Evolutionary conservation across 1,284 basidiomycete species (phyloP).

Genomic region (Rhodotorula sp.): DNA sequence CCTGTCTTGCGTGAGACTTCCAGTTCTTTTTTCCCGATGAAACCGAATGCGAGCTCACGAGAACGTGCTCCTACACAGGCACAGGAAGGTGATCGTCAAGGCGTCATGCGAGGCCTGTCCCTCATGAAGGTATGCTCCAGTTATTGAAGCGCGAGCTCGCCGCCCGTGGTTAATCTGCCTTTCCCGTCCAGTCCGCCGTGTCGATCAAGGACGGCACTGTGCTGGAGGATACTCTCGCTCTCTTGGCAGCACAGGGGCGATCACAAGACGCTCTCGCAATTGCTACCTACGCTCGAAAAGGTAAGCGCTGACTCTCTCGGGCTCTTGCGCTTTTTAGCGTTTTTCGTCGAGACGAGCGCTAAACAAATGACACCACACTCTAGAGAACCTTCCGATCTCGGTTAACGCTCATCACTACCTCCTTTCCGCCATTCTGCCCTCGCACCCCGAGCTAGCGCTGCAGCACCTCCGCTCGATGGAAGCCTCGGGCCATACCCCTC

Average conservation of each 20-base stretch:
- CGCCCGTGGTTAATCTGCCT: neutral
- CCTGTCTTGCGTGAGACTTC: slow-evolving; percentile 46
- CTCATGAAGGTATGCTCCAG: slow-evolving; percentile 58
- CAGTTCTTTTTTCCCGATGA: neutral
- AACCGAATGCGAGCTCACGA: neutral
- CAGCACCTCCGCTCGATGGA: slow-evolving; percentile 48
- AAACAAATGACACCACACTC: slow-evolving; percentile 46
- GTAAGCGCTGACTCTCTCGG: slow-evolving; percentile 14
- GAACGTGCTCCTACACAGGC: slow-evolving; percentile 45
- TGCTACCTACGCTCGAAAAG: slow-evolving; percentile 54
- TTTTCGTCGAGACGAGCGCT: neutral
- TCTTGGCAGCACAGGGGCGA: slow-evolving; percentile 57
- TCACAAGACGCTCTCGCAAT: slow-evolving; percentile 53
- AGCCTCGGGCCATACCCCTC: slow-evolving; percentile 46
- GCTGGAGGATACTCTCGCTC: slow-evolving; percentile 51
- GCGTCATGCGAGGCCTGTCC: slow-evolving; percentile 50
- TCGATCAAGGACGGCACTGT: slow-evolving; percentile 49
- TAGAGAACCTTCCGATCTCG: slow-evolving; percentile 61
- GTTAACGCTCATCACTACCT: slow-evolving; percentile 63
- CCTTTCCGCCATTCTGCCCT: slow-evolving; percentile 61
- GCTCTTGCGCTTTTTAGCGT: neutral
- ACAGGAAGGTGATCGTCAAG: slow-evolving; percentile 47
- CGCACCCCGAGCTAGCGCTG: slow-evolving; percentile 46
- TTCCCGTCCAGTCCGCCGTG: neutral
- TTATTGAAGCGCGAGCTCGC: neutral